These are phyloP conservation scores for Apiospora rasikravindrae DNA, from an alignment of 2,329 filamentous ascomycete genomes.

Conservation along the genomic window DNA sequence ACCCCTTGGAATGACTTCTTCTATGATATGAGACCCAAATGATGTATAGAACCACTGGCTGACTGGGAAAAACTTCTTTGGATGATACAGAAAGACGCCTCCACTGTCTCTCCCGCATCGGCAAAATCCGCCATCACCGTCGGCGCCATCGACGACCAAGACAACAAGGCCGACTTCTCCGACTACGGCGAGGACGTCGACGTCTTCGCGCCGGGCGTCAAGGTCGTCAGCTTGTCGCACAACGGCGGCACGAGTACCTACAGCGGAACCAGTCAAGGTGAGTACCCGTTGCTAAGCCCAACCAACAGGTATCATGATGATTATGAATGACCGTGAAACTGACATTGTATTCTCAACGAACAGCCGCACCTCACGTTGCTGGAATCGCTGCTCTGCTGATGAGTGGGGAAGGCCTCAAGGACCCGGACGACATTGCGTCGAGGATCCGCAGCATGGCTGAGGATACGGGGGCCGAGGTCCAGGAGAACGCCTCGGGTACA, in stretches of 20 bases:
- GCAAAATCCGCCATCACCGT: constrained; percentile 28
- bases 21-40: too few relatives aligned
- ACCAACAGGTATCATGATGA: not conserved
- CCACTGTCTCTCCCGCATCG: constrained; percentile 26
- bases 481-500: not conserved
- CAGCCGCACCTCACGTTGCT: constrained; percentile 22
- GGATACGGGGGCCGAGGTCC: not conserved
- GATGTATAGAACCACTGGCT: not conserved
- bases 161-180: constrained; percentile 25
- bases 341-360: not conserved
- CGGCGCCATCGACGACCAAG: constrained; percentile 26
- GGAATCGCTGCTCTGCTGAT: constrained; percentile 22
- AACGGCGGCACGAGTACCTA: not conserved
- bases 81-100: not conserved
- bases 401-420: constrained; percentile 6
- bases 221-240: constrained; percentile 17
- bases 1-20: constrained; percentile 26
- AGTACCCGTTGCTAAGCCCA: not conserved
- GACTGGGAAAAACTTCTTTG: not conserved
- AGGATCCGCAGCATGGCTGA: not conserved
- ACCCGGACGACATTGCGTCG: not conserved
- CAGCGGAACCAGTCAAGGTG: constrained; percentile 14
- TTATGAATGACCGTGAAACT: not conserved
- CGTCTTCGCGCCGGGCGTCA: constrained; percentile 28
- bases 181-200: constrained; percentile 30